These are phyloP conservation scores for Rubroboletus pulcherrimus DNA, from an alignment of 768 basidiomycete species.

Conservation along the genomic window DNA sequence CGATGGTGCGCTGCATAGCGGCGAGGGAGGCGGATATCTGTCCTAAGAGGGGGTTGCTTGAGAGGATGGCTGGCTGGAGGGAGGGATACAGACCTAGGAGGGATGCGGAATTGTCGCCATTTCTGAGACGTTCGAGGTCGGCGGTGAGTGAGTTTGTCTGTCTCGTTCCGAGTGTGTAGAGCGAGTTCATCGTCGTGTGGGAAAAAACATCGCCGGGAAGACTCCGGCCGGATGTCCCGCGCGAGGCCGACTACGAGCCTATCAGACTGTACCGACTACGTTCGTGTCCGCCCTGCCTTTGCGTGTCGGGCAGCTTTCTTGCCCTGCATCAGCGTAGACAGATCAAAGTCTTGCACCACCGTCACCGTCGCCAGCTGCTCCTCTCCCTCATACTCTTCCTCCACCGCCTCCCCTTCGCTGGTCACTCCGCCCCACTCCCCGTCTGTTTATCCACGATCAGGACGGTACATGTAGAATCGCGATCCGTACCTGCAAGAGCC, in stretches of 20 bases:
- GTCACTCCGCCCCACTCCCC: constrained; percentile 46
- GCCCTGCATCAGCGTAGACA: constrained; percentile 50
- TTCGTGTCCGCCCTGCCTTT: constrained; percentile 63
- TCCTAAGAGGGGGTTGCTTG: constrained; percentile 48
- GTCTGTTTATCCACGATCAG: constrained; percentile 17
- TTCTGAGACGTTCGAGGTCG: constrained; percentile 79
- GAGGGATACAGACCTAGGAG: constrained; percentile 64
- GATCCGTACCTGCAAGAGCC: constrained; percentile 39
- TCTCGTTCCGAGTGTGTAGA: constrained; percentile 90
- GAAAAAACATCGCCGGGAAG: constrained; percentile 1
- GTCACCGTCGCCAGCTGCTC: constrained; percentile 87
- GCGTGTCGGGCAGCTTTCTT: constrained; percentile 55
- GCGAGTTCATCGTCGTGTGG: constrained; percentile 74
- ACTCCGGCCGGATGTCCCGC: constrained; percentile 13
- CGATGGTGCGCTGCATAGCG: constrained; percentile 89
- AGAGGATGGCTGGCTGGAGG: background rate
- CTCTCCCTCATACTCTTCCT: constrained; percentile 78
- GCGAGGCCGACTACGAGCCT: background rate
- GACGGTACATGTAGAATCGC: background rate
- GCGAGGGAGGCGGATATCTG: constrained; percentile 98
- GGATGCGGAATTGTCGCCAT: constrained; percentile 77
- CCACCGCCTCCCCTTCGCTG: constrained; percentile 36
- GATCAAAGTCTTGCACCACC: constrained; percentile 88
- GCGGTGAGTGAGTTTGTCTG: constrained; percentile 86
- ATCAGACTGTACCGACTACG: constrained; percentile 6